Evolutionary conservation across 495 filamentous ascomycete species (phyloP).

Genomic region (Xylaria intraflava): DNA sequence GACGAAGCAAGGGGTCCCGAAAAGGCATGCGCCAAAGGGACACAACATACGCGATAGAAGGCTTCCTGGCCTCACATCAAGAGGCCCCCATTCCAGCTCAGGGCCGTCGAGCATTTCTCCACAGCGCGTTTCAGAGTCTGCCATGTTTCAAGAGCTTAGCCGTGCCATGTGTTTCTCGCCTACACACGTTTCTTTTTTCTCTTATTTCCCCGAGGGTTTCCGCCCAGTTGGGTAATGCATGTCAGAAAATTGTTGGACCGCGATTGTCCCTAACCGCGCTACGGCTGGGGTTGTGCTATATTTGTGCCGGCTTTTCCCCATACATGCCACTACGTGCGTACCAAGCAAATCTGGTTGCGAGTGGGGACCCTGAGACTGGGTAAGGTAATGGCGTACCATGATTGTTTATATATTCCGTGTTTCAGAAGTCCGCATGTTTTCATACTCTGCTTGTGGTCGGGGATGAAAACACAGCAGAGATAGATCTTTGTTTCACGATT

Average conservation of each 20-base stretch:
- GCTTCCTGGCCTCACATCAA: too few species aligned
- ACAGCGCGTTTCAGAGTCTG: not conserved
- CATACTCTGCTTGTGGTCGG: not conserved
- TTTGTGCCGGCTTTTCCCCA: not conserved
- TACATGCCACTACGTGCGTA: not conserved
- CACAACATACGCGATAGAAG: not conserved
- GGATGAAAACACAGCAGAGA: not conserved
- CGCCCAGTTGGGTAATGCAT: not conserved
- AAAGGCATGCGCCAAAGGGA: not conserved
- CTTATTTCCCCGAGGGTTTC: too few species aligned
- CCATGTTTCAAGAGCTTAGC: too few species aligned
- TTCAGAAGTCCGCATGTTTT: not conserved
- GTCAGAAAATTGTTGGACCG: not conserved
- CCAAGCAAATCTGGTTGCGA: too few species aligned
- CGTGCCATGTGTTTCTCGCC: not conserved
- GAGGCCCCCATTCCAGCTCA: not conserved
- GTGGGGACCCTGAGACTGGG: not conserved
- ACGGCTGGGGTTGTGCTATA: too few species aligned
- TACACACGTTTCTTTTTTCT: not conserved
- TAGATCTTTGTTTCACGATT: conserved; percentile 2
- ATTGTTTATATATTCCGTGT: not conserved
- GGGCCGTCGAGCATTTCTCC: not conserved
- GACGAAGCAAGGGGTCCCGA: not conserved
- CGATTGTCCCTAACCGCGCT: not conserved
- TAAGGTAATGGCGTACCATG: not conserved